Evolutionary conservation across 2,329 filamentous ascomycete species (phyloP), one percentile per base, ranked within the genome.

Genomic region (Fusarium multiceps): DNA sequence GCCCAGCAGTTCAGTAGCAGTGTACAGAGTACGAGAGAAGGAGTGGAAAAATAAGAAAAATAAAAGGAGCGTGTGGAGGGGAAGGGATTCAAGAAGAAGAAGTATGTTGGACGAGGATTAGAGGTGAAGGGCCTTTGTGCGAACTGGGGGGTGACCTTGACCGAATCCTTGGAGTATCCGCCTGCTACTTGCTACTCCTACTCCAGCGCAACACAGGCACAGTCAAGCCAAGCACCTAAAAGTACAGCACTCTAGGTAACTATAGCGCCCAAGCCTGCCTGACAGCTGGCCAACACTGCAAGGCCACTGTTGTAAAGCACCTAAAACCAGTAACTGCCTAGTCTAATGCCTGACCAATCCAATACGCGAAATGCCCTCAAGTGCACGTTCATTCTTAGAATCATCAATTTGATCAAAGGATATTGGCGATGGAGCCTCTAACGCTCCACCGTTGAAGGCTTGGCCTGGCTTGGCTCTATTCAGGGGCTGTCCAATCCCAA

Each of bases 1-100:
- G 78, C 75, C 76, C 76, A 79, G 77, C 79, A 71, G 66, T 66
- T 66, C 63, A 16, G 27, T 46, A n/a, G 20, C 47, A 59, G 66
- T 66, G 66, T 68, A 30, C 28, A 30, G 28, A 30, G 28, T 30
- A 68, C 65, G 59, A 66, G 53, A 37, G 48, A 55, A 20, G 20
- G 13, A 42, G 49, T 43, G 32, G 27, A 53, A 47, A 57, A 50
- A 41, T 42, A 42, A 47, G 34, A 55, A 60, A 51, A 53, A 58
- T 53, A 65, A 69, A 60, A 59, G 68, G 55, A 72, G 64, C 48
- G 64, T 66, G 70, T 69, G 66, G 65, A 60, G 57, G 66, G 68
- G 69, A 50, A 55, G 66, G 68, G 69, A 50, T 41, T 68, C 55
- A 71, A 64, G 55, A 67, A 34, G 55, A 69, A 72, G 62, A 64